Evolutionary conservation across 1,284 basidiomycete species (phyloP), one percentile per base, ranked within the genome.

Genomic region (Rhizopogon parksii): DNA sequence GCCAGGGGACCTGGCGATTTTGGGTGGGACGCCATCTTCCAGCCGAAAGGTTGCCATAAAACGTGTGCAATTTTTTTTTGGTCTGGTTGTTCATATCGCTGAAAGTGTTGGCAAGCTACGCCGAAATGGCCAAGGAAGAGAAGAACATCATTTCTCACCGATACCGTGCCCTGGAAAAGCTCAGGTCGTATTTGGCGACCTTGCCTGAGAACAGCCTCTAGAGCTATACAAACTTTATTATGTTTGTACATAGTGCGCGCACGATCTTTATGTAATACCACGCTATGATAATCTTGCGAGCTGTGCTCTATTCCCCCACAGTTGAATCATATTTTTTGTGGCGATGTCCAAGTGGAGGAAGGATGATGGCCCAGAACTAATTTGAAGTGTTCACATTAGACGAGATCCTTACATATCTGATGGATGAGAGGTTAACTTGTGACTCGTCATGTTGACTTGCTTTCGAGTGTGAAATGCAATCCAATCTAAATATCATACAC

Each of bases 61-160:
- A 94, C 91, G 89, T 91, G 57, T 21, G 30, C 45, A 37, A 46
- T 25, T 47, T 27, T 32, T 36, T 17, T 40, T 40, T 36, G 19
- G 21, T 24, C 21, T 17, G 17, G 38, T 17, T 17, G 9, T 42
- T 24, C 25, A 5, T 17, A 32, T 47, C 58, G 8, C 53, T 53
- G 58, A 15, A 60, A 40, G 3, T 30, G 21, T 24, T 38, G n/a
- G 17, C 9, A 30, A 93, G 91, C 17, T 97, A 95, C 59, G 95
- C 94, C n/a, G 94, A 99, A 72, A 96, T 99, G 93, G 76, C 79
- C 45, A 66, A 75, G 2, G 83, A 80, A 37, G 82, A 85, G 65
- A 99, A 98, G 75, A 95, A 96, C 67, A 77, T 73, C 55, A 80
- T 97, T 39, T 95, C 91, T 2, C 95, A 98, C 73, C 74, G 95